phyloP scores from a whole-genome alignment of 345 rosid species.

The Camelina sativa region DNA sequence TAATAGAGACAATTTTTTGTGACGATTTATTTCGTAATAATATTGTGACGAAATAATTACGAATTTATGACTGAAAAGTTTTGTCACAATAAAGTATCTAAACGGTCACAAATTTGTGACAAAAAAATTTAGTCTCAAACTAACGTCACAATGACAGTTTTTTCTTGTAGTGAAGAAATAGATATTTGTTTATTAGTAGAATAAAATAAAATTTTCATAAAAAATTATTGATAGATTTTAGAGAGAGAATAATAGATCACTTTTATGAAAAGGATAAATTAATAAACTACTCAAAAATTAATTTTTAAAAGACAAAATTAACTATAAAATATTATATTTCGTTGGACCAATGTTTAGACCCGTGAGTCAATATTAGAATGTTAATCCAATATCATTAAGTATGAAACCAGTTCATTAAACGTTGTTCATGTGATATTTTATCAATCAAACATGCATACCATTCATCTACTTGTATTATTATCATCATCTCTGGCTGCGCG shows the following conservation, averaged over 20 bases:
- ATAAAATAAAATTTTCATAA: neutral
- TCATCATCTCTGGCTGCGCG: slow-evolving; percentile 42
- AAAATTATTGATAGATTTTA: neutral
- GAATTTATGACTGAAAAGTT: too few species aligned
- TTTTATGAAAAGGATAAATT: neutral
- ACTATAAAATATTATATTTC: neutral
- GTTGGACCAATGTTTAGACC: neutral
- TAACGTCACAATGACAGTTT: too few species aligned
- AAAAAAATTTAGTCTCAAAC: too few species aligned
- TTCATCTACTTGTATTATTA: slow-evolving; percentile 32
- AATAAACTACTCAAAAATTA: too few species aligned
- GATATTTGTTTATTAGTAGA: neutral
- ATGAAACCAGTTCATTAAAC: slow-evolving; percentile 21
- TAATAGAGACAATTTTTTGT: too few species aligned
- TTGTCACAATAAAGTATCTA: too few species aligned
- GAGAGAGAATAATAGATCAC: neutral
- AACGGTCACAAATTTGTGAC: too few species aligned
- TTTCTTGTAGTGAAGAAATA: too few species aligned
- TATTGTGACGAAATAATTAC: too few species aligned
- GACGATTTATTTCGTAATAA: too few species aligned
- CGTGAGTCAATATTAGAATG: neutral
- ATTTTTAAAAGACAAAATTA: neutral
- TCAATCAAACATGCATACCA: slow-evolving; percentile 21
- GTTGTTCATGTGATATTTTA: slow-evolving; percentile 35
- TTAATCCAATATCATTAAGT: slow-evolving; percentile 15